phyloP scores from a whole-genome alignment of 169 alveolate species.

The Plasmodium sp. region DNA sequence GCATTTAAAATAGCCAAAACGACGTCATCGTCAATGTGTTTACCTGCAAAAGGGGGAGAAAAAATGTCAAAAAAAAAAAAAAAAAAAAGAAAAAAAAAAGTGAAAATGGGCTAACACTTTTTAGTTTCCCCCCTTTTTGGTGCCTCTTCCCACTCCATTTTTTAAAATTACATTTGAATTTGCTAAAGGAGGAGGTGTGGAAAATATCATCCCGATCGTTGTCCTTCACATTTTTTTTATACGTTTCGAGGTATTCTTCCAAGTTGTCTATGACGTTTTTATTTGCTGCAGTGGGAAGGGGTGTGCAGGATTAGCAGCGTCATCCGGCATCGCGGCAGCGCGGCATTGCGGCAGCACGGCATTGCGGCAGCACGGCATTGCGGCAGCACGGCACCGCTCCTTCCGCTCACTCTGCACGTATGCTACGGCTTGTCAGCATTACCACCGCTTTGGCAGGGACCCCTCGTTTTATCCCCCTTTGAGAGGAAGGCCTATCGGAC shows the following conservation, averaged over 20 bases:
- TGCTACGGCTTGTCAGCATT: neutral
- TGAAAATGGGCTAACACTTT: neutral
- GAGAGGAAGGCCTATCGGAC: slow-evolving; percentile 22
- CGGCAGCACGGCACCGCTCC: neutral
- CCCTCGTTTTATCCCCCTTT: neutral
- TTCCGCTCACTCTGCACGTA: neutral
- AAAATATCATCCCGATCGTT: slow-evolving; percentile 23
- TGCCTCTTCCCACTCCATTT: neutral
- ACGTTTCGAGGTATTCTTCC: slow-evolving; percentile 66
- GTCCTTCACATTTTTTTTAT: slow-evolving; percentile 55
- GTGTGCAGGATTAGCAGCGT: neutral
- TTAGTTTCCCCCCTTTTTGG: neutral
- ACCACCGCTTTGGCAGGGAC: slow-evolving; percentile 11
- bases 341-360: neutral
- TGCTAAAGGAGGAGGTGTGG: slow-evolving; percentile 15
- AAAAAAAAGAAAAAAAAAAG: neutral
- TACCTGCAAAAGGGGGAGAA: slow-evolving; percentile 25
- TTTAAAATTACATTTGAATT: slow-evolving; percentile 35
- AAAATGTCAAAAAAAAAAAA: neutral
- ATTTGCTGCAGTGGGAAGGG: slow-evolving; percentile 1
- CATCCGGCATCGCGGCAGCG: no score
- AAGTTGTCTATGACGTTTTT: slow-evolving; percentile 59
- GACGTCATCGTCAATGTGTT: slow-evolving; percentile 62
- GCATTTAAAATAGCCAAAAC: slow-evolving; percentile 58
- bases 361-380: no score